Percentiles rank a stretch among this genome's conserved stretches.
These are phyloP conservation scores for Jasminum sambac DNA, from an alignment of 257 asterid species.

Conservation along the genomic window DNA sequence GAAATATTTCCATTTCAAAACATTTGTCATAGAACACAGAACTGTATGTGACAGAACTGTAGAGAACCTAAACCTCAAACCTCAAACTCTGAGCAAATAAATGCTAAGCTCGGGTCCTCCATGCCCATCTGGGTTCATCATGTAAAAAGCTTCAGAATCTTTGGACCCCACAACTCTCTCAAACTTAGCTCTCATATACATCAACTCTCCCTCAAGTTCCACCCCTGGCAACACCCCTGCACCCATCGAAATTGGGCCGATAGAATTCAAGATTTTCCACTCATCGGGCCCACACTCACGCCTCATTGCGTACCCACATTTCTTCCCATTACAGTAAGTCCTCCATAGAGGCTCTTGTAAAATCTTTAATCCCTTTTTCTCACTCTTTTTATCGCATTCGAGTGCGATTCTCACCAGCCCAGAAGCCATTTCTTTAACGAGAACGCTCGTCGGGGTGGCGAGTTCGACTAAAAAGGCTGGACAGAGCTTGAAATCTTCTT, in stretches of 20 bases:
- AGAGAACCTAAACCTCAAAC: background rate
- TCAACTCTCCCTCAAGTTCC: slow-evolving; percentile 63
- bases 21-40: slow-evolving; percentile 4
- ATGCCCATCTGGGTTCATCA: slow-evolving; percentile 94
- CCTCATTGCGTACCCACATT: slow-evolving; percentile 80
- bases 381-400: slow-evolving; percentile 64
- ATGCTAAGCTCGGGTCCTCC: slow-evolving; percentile 96
- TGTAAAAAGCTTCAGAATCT: slow-evolving; percentile 94
- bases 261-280: slow-evolving; percentile 72
- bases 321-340: slow-evolving; percentile 83
- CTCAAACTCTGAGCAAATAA: slow-evolving; percentile 74
- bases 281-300: slow-evolving; percentile 83
- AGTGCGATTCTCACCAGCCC: slow-evolving; percentile 80
- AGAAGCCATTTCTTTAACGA: slow-evolving; percentile 88
- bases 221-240: slow-evolving; percentile 87
- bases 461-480: slow-evolving; percentile 74
- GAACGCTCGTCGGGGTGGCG: slow-evolving; percentile 67
- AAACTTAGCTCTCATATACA: slow-evolving; percentile 94
- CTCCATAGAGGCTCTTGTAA: slow-evolving; percentile 78
- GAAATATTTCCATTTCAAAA: slow-evolving; percentile 13
- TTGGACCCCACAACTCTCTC: slow-evolving; percentile 91
- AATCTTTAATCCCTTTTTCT: slow-evolving; percentile 47
- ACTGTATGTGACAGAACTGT: background rate
- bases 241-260: slow-evolving; percentile 92
- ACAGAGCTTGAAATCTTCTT: slow-evolving; percentile 53